A percentile compares a stretch with the other conserved stretches of the same genome.
phyloP scores from a whole-genome alignment of 2,329 filamentous ascomycete genomes.

The Talaromyces piceae region DNA sequence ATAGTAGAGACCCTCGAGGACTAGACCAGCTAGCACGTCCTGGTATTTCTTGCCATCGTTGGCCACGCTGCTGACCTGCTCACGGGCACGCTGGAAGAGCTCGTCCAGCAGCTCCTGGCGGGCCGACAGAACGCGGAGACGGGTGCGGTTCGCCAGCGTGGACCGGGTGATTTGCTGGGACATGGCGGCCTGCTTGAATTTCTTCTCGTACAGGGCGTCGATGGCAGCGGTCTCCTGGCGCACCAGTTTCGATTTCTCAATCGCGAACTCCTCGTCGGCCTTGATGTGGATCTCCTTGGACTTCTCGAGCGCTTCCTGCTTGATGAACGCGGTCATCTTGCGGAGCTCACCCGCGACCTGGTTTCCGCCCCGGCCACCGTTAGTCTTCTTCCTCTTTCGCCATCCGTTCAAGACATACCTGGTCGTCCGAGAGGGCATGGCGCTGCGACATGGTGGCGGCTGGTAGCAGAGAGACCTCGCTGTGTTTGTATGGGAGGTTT shows the following conservation, averaged over 20 bases:
- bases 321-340: constrained; percentile 99
- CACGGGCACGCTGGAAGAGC: constrained; percentile 74
- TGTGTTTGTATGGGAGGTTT: constrained; percentile 10
- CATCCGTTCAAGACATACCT: constrained; percentile 53
- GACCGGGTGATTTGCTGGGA: constrained; percentile 97
- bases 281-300: constrained; percentile 96
- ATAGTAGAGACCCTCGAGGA: constrained; percentile 86
- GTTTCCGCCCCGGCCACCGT: constrained; percentile 13
- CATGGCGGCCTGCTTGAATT: constrained; percentile 98
- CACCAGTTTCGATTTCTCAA: constrained; percentile 98
- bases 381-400: constrained; percentile 12
- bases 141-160: constrained; percentile 91
- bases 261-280: constrained; percentile 97
- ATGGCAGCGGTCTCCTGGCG: constrained; percentile 90
- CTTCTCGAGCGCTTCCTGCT: constrained; percentile 95
- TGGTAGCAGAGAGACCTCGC: constrained; percentile 10
- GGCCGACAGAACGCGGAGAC: constrained; percentile 77
- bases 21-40: constrained; percentile 65
- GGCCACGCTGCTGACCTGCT: constrained; percentile 59
- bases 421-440: constrained; percentile 95
- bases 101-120: constrained; percentile 85
- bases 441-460: constrained; percentile 73
- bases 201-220: constrained; percentile 91
- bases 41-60: constrained; percentile 61
- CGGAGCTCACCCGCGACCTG: constrained; percentile 96